Conservation (phyloP, 2,329 filamentous ascomycete genomes). For the Clarireedia paspali region DNA sequence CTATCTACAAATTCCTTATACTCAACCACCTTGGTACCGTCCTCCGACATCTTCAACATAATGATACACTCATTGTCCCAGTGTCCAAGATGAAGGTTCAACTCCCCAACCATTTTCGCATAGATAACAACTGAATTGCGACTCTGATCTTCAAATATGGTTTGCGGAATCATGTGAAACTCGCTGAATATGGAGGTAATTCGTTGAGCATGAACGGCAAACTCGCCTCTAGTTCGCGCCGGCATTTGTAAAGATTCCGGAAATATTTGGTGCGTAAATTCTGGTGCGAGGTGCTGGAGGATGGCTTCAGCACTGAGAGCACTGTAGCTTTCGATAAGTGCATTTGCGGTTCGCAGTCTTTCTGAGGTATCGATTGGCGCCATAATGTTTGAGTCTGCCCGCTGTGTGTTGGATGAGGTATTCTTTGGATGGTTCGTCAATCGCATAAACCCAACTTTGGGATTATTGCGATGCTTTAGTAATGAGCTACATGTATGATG, state of each 20-base stretch:
- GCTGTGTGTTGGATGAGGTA: too few relatives aligned
- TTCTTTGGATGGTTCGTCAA: too few relatives aligned
- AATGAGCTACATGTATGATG: too few relatives aligned
- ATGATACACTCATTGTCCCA: slow-evolving; percentile 2
- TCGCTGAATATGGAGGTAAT: neutral
- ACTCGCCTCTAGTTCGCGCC: neutral
- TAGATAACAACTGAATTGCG: neutral
- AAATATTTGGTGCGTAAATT: neutral
- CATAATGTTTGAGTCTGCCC: too few relatives aligned
- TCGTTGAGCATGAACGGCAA: neutral
- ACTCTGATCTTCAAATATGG: neutral
- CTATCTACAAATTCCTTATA: slow-evolving; percentile 8
- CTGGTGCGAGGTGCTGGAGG: neutral
- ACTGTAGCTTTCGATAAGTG: too few relatives aligned
- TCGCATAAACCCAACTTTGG: too few relatives aligned
- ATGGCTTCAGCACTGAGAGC: too few relatives aligned
- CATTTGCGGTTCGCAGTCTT: too few relatives aligned
- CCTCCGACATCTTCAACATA: slow-evolving; percentile 2
- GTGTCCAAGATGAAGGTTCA: neutral
- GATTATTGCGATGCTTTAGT: too few relatives aligned
- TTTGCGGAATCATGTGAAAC: neutral
- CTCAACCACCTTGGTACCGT: neutral
- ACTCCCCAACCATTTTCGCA: neutral
- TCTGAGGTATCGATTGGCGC: too few relatives aligned
- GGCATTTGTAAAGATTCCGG: neutral